Percentiles rank a stretch among this genome's conserved stretches.
phyloP scores from a whole-genome alignment of 257 asterid species.

The Fraxinus quadrangulata region DNA sequence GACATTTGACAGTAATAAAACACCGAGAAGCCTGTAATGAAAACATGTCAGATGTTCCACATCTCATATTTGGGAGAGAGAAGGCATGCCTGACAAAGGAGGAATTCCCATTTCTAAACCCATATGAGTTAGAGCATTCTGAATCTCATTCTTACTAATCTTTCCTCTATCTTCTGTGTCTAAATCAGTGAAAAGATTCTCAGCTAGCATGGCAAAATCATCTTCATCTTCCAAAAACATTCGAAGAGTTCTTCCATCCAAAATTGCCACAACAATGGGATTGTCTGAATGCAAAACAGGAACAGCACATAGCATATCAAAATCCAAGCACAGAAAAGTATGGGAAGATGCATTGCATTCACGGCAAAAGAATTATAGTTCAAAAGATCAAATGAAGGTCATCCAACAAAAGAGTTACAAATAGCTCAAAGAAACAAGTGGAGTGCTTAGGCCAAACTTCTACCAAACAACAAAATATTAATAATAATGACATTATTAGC shows the following conservation, averaged over 20 bases:
- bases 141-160: slow-evolving; percentile 51
- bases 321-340: background rate
- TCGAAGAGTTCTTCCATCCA: slow-evolving; percentile 49
- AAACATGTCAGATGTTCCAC: slow-evolving; percentile 16
- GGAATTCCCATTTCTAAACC: slow-evolving; percentile 65
- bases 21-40: background rate
- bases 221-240: slow-evolving; percentile 63
- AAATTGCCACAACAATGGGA: slow-evolving; percentile 49
- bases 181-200: slow-evolving; percentile 64
- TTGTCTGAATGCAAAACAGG: slow-evolving; percentile 38
- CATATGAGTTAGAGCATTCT: slow-evolving; percentile 51
- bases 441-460: slow-evolving; percentile 13
- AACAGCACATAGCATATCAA: slow-evolving; percentile 17
- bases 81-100: slow-evolving; percentile 49
- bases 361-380: background rate
- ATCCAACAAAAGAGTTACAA: background rate
- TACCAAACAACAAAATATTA: background rate
- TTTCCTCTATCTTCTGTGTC: slow-evolving; percentile 59
- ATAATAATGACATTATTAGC: background rate
- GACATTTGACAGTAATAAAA: background rate
- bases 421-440: slow-evolving; percentile 6
- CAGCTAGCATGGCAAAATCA: slow-evolving; percentile 69
- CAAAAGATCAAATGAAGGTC: background rate
- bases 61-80: slow-evolving; percentile 4
- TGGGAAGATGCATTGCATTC: background rate